Conservation (phyloP, 495 filamentous ascomycete genomes). For the Mytilinidion resinicola region DNA sequence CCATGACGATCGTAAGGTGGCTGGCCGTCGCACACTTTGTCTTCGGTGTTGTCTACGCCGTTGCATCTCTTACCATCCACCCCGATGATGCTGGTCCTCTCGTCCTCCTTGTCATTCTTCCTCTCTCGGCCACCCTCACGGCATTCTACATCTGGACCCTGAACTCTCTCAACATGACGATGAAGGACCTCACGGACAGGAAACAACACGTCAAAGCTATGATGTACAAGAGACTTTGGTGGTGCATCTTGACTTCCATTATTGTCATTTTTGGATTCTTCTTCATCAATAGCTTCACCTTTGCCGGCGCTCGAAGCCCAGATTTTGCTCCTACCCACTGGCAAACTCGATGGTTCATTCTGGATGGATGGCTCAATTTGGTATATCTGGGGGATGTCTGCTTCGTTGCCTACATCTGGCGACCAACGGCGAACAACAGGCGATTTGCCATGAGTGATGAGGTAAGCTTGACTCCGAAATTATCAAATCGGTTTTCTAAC, state of each 20-base stretch:
- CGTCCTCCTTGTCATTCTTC: constrained; percentile 91
- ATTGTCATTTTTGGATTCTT: constrained; percentile 96
- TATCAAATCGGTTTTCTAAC: not conserved
- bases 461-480: constrained; percentile 40
- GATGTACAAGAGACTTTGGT: constrained; percentile 99
- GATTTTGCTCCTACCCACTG: constrained; percentile 93
- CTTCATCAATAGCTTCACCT: constrained; percentile 88
- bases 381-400: constrained; percentile 90
- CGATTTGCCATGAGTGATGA: constrained; percentile 99
- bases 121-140: constrained; percentile 84
- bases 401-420: constrained; percentile 95
- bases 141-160: constrained; percentile 99
- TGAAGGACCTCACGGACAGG: constrained; percentile 88
- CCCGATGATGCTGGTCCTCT: constrained; percentile 78
- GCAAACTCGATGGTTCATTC: constrained; percentile 93
- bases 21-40: constrained; percentile 88
- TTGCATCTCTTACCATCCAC: constrained; percentile 82
- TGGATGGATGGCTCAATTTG: constrained; percentile 95
- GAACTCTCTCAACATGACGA: constrained; percentile 86
- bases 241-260: constrained; percentile 87
- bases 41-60: constrained; percentile 88
- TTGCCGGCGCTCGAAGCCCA: constrained; percentile 72
- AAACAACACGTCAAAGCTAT: constrained; percentile 88
- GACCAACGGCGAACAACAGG: constrained; percentile 92
- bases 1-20: constrained; percentile 91